These are phyloP conservation scores for Protomyces inundatus DNA, from an alignment of 1,139 yeast species.

Conservation along the genomic window DNA sequence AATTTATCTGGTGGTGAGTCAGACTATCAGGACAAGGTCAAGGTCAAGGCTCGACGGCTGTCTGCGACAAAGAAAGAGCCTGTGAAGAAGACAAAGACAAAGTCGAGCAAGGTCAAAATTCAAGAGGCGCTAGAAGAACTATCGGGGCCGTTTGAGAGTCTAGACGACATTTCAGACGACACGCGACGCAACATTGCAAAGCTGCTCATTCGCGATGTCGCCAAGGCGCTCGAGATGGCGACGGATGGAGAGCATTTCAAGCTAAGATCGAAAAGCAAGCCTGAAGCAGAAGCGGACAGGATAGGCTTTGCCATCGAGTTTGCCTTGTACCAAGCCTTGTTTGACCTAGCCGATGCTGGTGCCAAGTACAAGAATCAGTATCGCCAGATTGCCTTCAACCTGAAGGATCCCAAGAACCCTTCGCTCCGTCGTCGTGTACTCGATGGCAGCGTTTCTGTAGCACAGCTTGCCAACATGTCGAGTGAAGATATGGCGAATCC, in stretches of 20 bases:
- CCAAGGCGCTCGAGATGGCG: slow-evolving; percentile 12
- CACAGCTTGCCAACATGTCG: slow-evolving; percentile 53
- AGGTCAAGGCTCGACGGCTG: neutral
- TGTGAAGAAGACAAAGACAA: neutral
- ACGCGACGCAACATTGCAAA: slow-evolving; percentile 13
- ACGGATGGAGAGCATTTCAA: slow-evolving; percentile 40
- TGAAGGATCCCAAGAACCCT: slow-evolving; percentile 51
- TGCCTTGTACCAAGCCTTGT: slow-evolving; percentile 42
- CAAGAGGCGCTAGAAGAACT: slow-evolving; percentile 46
- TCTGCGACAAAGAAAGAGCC: neutral
- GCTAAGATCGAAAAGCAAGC: slow-evolving; percentile 43
- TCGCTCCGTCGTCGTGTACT: slow-evolving; percentile 48
- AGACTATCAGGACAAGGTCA: neutral
- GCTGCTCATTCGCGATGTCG: slow-evolving; percentile 2
- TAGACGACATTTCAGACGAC: slow-evolving; percentile 32
- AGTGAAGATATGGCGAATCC: slow-evolving; percentile 67
- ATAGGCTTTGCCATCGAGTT: slow-evolving; percentile 44
- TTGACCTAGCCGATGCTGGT: slow-evolving; percentile 37
- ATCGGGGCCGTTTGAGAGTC: slow-evolving; percentile 1
- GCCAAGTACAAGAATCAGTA: slow-evolving; percentile 45
- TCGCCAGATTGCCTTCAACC: slow-evolving; percentile 51
- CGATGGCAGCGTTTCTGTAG: slow-evolving; percentile 47
- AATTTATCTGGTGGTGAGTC: neutral
- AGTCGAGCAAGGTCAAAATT: neutral
- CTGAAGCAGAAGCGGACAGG: slow-evolving; percentile 40